Evolutionary conservation across 176 grass and related monocot species (phyloP), one percentile per base, ranked within the genome.

Genomic region (Carex littledalei): DNA sequence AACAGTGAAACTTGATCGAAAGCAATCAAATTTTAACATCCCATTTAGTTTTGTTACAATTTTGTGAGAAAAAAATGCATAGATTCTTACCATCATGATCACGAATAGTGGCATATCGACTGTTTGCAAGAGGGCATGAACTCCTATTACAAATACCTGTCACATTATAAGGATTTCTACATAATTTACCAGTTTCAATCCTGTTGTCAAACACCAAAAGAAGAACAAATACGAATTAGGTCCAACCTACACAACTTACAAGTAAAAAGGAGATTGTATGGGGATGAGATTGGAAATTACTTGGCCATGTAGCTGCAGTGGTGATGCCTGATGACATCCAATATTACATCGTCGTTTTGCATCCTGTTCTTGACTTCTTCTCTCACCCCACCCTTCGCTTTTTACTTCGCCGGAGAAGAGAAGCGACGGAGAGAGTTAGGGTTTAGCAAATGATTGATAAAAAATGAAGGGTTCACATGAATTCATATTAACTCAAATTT

Each of bases 291-390:
- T 14, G 15, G 6, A 45, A 41, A 4, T 31, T 24, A 98, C 96
- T 98, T 98, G 47, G 89, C 81, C 96, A 95, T 98, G 87, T 80
- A 98, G 84, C 93, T 95, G 88, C 96, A 98, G 90, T 98, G 96
- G 71, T 92, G 92, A 89, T 98, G 93, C 83, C 90, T 90, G 89
- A 95, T 95, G 49, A 92, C 90, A 56, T 95, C 88, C 96, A 91
- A 95, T 95, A 98, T 94, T 81, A 98, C 86, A 45, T 98, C 96
- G 87, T 98, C 93, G 85, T 88, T 94, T 88, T 83, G 80, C 80
- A 83, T 83, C 39, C 7, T 26, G 3, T 47, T 14, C 8, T n/a
- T n/a, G n/a, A n/a, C n/a, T n/a, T n/a, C n/a, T 47, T 29, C 37
- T 61, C 52, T 35, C 65, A 63, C 2, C 14, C 11, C n/a, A n/a